Evolutionary conservation across 345 rosid genomes (phyloP).

Genomic region (Durio zibethinus): DNA sequence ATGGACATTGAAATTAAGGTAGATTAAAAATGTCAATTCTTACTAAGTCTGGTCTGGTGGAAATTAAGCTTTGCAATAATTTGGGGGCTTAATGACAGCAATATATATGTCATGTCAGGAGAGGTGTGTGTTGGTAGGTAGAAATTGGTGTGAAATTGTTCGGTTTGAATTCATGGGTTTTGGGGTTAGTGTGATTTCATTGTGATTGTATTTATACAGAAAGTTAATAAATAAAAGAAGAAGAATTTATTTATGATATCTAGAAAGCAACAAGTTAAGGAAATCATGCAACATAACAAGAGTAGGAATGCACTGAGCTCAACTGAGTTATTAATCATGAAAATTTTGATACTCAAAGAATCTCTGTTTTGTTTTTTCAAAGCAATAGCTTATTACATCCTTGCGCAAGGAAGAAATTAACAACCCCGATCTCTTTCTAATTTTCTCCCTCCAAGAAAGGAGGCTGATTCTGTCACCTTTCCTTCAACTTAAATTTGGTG

Average conservation of each 20-base stretch:
- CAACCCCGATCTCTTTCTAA: neutral
- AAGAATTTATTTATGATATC: neutral
- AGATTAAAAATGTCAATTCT: constrained; percentile 6
- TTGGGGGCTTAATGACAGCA: constrained; percentile 25
- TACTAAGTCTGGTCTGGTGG: constrained; percentile 18
- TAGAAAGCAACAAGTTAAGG: neutral
- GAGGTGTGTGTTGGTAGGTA: neutral
- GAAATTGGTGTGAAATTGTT: constrained; percentile 13
- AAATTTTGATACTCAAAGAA: neutral
- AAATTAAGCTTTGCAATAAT: constrained; percentile 22
- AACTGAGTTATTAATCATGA: neutral
- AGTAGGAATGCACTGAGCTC: neutral
- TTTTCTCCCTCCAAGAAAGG: neutral
- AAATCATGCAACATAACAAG: too few relatives aligned
- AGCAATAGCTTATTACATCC: neutral
- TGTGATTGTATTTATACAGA: neutral
- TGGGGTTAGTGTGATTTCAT: neutral
- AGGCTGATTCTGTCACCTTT: neutral
- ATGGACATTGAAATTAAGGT: constrained; percentile 47
- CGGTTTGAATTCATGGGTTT: neutral
- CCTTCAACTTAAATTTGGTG: neutral
- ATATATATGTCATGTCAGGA: too few relatives aligned
- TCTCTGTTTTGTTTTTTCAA: neutral
- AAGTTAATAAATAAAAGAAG: neutral
- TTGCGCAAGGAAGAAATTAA: neutral